A percentile compares a stretch with the other conserved stretches of the same genome.
phyloP scores from a whole-genome alignment of 2,329 filamentous ascomycete genomes.

The Fusarium torreyae region DNA sequence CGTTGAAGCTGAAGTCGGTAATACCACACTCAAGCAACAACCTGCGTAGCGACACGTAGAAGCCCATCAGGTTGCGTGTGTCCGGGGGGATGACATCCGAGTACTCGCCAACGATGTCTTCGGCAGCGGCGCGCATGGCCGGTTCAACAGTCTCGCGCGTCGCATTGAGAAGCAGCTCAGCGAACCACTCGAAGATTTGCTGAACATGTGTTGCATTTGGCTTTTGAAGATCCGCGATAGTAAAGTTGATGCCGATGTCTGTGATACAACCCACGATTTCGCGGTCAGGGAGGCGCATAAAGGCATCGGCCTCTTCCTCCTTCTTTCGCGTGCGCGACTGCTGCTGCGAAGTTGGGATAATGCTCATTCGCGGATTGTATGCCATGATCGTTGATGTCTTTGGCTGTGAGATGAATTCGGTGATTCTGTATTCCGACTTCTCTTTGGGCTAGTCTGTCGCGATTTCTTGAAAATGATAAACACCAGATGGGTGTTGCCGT shows the following conservation, averaged over 20 bases:
- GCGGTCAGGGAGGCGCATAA: constrained; percentile 73
- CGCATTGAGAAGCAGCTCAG: constrained; percentile 92
- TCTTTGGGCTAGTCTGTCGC: constrained; percentile 21
- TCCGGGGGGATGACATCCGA: constrained; percentile 89
- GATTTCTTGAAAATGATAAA: constrained; percentile 42
- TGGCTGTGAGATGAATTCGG: background rate
- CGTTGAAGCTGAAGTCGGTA: constrained; percentile 92
- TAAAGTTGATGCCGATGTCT: constrained; percentile 94
- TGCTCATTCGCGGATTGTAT: constrained; percentile 73
- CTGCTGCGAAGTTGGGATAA: constrained; percentile 68
- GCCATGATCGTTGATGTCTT: constrained; percentile 61
- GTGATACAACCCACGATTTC: constrained; percentile 98
- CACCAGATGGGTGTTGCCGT: constrained; percentile 44
- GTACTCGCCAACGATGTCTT: constrained; percentile 88
- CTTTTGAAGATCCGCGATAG: constrained; percentile 88
- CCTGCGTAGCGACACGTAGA: constrained; percentile 86
- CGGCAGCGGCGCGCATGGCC: constrained; percentile 91
- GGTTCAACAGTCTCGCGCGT: constrained; percentile 95
- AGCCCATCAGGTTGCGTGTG: constrained; percentile 94
- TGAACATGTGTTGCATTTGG: constrained; percentile 96
- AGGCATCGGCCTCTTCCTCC: constrained; percentile 72
- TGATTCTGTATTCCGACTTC: constrained; percentile 17
- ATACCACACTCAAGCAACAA: constrained; percentile 91
- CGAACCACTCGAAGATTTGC: constrained; percentile 98
- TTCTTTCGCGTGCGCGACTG: constrained; percentile 69